phyloP scores from a whole-genome alignment of 179 eudicot genomes.

The Silene coronaria region DNA sequence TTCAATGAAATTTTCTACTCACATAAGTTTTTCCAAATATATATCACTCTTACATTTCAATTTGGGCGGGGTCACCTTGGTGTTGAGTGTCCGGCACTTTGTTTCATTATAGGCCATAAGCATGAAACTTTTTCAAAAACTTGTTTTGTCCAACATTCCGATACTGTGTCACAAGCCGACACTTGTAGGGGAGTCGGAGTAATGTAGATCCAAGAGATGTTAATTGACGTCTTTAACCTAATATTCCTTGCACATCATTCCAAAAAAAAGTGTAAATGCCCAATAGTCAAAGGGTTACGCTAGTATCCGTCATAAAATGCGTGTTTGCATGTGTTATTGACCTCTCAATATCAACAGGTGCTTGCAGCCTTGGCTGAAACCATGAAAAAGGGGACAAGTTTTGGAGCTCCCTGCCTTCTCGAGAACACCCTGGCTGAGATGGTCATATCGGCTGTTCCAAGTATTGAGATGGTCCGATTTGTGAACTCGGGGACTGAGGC shows the following conservation, averaged over 20 bases:
- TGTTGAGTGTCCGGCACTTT: not conserved
- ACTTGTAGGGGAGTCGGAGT: too few relatives aligned
- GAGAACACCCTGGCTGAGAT: conserved; percentile 76
- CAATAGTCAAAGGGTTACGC: not conserved
- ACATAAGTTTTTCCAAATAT: too few relatives aligned
- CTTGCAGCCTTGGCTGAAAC: conserved; percentile 85
- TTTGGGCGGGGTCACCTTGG: not conserved
- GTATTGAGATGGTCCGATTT: conserved; percentile 94
- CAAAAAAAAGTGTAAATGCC: too few relatives aligned
- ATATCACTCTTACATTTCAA: too few relatives aligned
- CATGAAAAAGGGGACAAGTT: conserved; percentile 95
- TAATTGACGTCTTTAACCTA: too few relatives aligned
- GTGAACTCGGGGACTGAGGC: conserved; percentile 99
- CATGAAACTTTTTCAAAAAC: too few relatives aligned
- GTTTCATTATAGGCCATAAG: too few relatives aligned
- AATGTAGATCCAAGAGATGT: too few relatives aligned
- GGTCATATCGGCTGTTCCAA: conserved; percentile 94
- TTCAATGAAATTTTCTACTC: too few relatives aligned
- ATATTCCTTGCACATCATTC: too few relatives aligned
- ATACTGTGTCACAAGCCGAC: too few relatives aligned
- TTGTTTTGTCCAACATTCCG: too few relatives aligned
- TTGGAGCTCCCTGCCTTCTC: conserved; percentile 87
- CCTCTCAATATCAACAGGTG: conserved; percentile 44
- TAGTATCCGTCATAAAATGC: not conserved
- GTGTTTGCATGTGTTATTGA: not conserved